Evolutionary conservation across 2,329 filamentous ascomycete species (phyloP), one percentile per base, ranked within the genome.

Genomic region (Lasiodiplodia citricola): DNA sequence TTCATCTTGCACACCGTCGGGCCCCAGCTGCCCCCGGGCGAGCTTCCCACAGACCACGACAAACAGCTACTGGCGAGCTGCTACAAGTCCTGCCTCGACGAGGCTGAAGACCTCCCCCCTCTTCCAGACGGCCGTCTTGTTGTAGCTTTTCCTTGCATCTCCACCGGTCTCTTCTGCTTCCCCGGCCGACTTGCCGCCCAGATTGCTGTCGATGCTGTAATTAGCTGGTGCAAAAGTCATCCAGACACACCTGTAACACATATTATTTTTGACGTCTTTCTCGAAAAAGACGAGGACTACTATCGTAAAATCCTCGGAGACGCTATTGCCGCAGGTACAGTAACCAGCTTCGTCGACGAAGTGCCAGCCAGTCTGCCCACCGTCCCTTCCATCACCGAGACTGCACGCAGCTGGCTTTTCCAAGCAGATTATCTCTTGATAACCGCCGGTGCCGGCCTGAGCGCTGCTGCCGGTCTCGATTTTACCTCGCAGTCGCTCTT

Each of bases 81-180:
- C 64, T 80, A 80, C 63, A 64, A 64, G 7, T 76, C 74, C 35
- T 75, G 77, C 14, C 72, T 80, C 2, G 71, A 74, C 14, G 74
- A 72, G 35, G 72, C 72, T 7, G 77, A 80, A 28, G 28, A 68
- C 7, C 69, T 78, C 4, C 72, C 73, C 1, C 55, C 70, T 13
- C 67, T 72, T n/a, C 31, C 63, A 1, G 73, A 75, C 37, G 73
- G 72, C 14, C 70, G 72, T 14, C 79, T 78, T 51, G 72, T 72
- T 1, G 69, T 80, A 3, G 76, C 75, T 7, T 71, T 80, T 37
- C 80, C 78, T 67, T 74, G 78, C 16, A 75, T 80, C 25, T 79
- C 77, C 5, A 80, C 78, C 1, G 79, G 79, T 0, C 47, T 79
- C n/a, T 80, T 79, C 56, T 74, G 76, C 8, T 80, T 79, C 50